Evolutionary conservation across 129 eudicot genomes (phyloP).

Genomic region (Kitagawia praeruptora): DNA sequence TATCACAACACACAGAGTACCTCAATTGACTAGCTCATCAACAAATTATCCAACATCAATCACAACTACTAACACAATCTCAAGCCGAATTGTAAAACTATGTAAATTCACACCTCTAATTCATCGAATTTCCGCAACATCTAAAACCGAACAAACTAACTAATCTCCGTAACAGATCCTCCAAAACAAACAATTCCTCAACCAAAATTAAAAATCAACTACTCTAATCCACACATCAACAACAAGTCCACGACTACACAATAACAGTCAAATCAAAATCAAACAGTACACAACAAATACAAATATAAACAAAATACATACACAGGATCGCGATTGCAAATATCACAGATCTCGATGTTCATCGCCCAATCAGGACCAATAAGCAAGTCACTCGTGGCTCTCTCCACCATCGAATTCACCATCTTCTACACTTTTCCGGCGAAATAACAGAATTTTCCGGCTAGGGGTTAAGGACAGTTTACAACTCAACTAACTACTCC

Average conservation of each 20-base stretch:
- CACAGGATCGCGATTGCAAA: slow-evolving; percentile 59
- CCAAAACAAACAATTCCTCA: not conserved
- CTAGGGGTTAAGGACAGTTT: not conserved
- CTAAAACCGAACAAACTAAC: not conserved
- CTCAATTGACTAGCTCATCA: not conserved
- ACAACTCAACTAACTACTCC: not conserved
- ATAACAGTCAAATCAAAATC: not conserved
- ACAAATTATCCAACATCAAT: not conserved
- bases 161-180: not conserved
- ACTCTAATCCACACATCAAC: not conserved
- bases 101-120: too few species aligned
- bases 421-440: slow-evolving; percentile 21
- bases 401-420: slow-evolving; percentile 91
- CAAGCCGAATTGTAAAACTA: too few species aligned
- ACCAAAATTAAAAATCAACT: not conserved
- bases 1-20: too few species aligned
- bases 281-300: not conserved
- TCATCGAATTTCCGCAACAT: too few species aligned
- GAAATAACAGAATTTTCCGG: not conserved
- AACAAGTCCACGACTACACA: not conserved
- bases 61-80: not conserved
- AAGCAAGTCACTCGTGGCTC: slow-evolving; percentile 62
- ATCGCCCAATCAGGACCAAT: slow-evolving; percentile 74
- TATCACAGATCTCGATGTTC: slow-evolving; percentile 65
- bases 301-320: slow-evolving; percentile 12